Evolutionary conservation across 129 eudicot species (phyloP), one percentile per base, ranked within the genome.

Genomic region (Chrysanthemum lavandulifolium): DNA sequence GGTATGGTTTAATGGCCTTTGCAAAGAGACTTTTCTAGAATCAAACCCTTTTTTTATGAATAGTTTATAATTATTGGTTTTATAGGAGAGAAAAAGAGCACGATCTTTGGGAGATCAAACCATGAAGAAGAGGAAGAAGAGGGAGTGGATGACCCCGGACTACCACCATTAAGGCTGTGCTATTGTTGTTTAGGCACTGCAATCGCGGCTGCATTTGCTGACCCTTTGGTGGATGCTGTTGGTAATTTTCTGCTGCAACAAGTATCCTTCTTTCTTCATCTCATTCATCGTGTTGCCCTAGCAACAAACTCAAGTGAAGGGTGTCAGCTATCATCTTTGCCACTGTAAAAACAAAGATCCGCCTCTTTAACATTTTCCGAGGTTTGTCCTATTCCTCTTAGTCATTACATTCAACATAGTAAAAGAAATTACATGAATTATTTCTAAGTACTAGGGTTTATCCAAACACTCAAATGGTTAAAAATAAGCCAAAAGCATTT

Each of bases 281-380:
- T 95, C 99, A 19, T 95, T 95, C 75, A 83, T 95, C 33, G 94
- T 82, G 54, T 78, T 95, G 36, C 99, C 99, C 53, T 95, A 52
- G 99, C 97, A 53, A 95, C 97, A 3, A 95, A 91, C 65, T 95
- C 99, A 2, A 86, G 97, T 61, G 99, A 95, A 79, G 99, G 0
- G 97, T 91, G 13, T 91, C 99, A 0, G 97, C 99, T 13, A 84
- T 95, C 62, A 91, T 88, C 60, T 95, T 88, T 66, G 96, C 99
- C 43, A 86, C 76, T 53, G 96, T 45, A 95, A 69, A 95, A 80
- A 73, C 73, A 80, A 61, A 86, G 92, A 82, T 89, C 99, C 16
- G 96, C 99, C 47, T 95, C 99, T 4, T 64, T 95, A 40, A 90
- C 99, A 21, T 91, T 95, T 80, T 95, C 99, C 0, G 97, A 91